Conservation (phyloP, 2,329 filamentous ascomycete genomes). For the Pseudogymnoascus sp. region DNA sequence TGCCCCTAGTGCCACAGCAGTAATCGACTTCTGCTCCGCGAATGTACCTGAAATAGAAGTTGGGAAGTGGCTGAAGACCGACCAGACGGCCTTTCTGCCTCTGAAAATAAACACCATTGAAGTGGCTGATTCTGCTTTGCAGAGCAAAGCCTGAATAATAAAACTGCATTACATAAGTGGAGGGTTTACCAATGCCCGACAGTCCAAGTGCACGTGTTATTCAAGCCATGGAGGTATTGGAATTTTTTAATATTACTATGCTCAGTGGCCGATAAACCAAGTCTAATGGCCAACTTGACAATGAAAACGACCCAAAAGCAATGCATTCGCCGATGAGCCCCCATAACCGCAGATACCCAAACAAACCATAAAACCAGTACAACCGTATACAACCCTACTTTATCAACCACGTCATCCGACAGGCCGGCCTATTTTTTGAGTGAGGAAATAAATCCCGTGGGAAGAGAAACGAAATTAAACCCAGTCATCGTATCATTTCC, state of each 20-base stretch:
- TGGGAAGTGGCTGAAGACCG: conserved; percentile 46
- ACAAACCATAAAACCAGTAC: conserved; percentile 4
- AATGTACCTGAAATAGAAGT: conserved; percentile 45
- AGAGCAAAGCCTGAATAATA: conserved; percentile 12
- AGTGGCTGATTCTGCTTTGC: conserved; percentile 23
- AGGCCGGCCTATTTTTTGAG: conserved; percentile 4
- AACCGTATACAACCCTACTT: conserved; percentile 4
- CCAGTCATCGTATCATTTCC: conserved; percentile 9
- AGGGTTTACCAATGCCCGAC: neutral
- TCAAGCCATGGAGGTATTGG: neutral
- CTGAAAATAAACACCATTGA: conserved; percentile 42
- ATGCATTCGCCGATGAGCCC: neutral
- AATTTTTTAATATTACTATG: neutral
- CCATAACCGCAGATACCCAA: neutral
- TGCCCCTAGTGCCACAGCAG: conserved; percentile 48
- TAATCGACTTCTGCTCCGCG: conserved; percentile 49
- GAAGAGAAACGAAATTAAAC: conserved; percentile 8
- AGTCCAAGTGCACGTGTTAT: neutral
- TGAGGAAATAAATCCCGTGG: conserved; percentile 7
- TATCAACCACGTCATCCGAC: conserved; percentile 5
- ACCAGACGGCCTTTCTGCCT: conserved; percentile 33
- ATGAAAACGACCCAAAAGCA: neutral
- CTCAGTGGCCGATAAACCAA: neutral
- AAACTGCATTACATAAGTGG: neutral
- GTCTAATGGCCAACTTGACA: neutral